Conservation (phyloP, 2,329 filamentous ascomycete species). For the Penicillium sp. region DNA sequence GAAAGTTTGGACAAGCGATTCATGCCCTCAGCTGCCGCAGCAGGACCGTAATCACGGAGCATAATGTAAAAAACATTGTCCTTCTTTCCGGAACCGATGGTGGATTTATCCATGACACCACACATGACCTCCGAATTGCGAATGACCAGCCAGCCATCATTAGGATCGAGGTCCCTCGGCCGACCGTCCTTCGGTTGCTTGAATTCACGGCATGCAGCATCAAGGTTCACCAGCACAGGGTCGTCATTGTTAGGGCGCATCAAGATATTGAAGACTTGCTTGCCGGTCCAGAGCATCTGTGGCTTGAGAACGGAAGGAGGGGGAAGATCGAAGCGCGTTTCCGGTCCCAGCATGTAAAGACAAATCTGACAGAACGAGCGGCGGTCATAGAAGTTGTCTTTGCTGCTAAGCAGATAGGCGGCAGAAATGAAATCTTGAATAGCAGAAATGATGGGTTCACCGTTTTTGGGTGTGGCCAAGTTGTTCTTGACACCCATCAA, state of each 20-base stretch:
- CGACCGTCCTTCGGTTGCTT: conserved; percentile 40
- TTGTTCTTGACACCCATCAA: conserved; percentile 99
- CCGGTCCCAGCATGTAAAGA: conserved; percentile 86
- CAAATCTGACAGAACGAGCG: conserved; percentile 86
- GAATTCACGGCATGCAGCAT: conserved; percentile 83
- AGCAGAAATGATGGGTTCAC: conserved; percentile 96
- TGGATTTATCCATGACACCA: conserved; percentile 95
- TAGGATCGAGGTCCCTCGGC: conserved; percentile 66
- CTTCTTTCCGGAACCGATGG: conserved; percentile 95
- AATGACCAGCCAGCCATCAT: conserved; percentile 88
- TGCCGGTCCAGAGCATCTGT: conserved; percentile 87
- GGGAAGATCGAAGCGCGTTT: conserved; percentile 75
- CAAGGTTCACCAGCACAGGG: conserved; percentile 81
- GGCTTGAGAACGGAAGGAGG: conserved; percentile 85
- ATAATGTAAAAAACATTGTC: conserved; percentile 97
- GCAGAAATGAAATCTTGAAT: conserved; percentile 99
- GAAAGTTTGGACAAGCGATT: conserved; percentile 89
- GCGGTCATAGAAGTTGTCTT: conserved; percentile 88
- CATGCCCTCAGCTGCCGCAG: conserved; percentile 86
- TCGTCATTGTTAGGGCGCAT: conserved; percentile 86
- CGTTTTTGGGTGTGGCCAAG: conserved; percentile 91
- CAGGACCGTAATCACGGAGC: conserved; percentile 87
- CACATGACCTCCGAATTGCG: conserved; percentile 98
- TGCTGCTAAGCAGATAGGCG: conserved; percentile 84
- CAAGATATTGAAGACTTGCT: conserved; percentile 89